Evolutionary conservation across 2,329 filamentous ascomycete species (phyloP), one percentile per base, ranked within the genome.

Genomic region (Aspergillus pseudoglaucus): DNA sequence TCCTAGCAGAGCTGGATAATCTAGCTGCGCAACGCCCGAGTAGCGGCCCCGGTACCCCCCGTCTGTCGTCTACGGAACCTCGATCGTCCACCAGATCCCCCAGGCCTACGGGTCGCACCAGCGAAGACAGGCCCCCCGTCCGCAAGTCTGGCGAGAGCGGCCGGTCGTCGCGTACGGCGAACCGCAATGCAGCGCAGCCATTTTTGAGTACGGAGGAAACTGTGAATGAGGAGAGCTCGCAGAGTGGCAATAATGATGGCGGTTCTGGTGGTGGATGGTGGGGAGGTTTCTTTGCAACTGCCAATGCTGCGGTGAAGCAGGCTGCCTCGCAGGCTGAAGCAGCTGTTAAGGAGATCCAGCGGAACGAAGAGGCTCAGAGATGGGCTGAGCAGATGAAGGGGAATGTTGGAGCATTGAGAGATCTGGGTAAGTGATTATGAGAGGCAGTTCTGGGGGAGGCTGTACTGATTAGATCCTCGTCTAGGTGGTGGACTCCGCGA

Each of bases 371-470:
- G 68, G 93, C 91, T 45, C 90, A 91, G 74, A 87, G 88, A 67
- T 98, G 91, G 90, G 88, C 90, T 1, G 88, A 95, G 46, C 91
- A 97, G 66, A 87, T 97, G 47, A 85, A 85, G 62, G 90, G 90
- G 50, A 95, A 95, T 64, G 87, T 94, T 43, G 87, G 85, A 40
- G 83, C 83, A 27, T 74, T 97, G 38, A 81, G 81, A 57, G 86
- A 84, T 47, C 75, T 91, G 52, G 86, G 89, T 91, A 53, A 85
- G 88, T 91, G 79, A 55, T 74, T 69, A 8, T 17, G 17, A 6
- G 18, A 15, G 6, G 14, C 17, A 18, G 5, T 22, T 18, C 18
- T 39, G 37, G 15, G 37, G 15, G 37, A 18, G 14, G 15, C 10
- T 6, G 18, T 45, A 4, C 10, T 44, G 12, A 44, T 42, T 43